Conservation (phyloP, 192 early-diverging fungal genomes). For the Spinellus fusiger region DNA sequence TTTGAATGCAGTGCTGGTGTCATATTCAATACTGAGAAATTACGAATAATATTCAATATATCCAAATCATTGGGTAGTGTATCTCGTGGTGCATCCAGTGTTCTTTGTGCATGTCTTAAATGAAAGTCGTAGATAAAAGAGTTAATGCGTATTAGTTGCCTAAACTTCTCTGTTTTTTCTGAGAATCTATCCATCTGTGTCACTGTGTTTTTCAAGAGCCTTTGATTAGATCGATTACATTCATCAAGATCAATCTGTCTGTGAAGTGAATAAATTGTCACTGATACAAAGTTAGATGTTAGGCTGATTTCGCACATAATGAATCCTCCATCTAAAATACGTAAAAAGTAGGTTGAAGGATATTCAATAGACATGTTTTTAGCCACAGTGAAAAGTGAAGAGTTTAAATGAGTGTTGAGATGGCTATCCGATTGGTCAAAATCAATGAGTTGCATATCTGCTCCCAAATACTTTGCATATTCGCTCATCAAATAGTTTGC, state of each 20-base stretch:
- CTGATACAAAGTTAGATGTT: slow-evolving; percentile 47
- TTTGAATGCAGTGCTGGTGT: slow-evolving; percentile 37
- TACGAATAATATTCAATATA: slow-evolving; percentile 35
- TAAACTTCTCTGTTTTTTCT: slow-evolving; percentile 47
- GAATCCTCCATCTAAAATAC: slow-evolving; percentile 49
- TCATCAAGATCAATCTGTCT: slow-evolving; percentile 37
- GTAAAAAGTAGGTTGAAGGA: slow-evolving; percentile 45
- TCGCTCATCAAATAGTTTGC: slow-evolving; percentile 38
- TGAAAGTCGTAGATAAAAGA: slow-evolving; percentile 60
- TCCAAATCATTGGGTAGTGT: slow-evolving; percentile 34
- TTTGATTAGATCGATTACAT: slow-evolving; percentile 4
- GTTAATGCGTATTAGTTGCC: slow-evolving; percentile 49
- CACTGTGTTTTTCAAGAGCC: slow-evolving; percentile 15
- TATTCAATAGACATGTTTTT: slow-evolving; percentile 28
- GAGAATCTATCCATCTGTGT: slow-evolving; percentile 41
- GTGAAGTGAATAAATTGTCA: slow-evolving; percentile 49
- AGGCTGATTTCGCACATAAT: slow-evolving; percentile 53
- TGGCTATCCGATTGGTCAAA: slow-evolving; percentile 34
- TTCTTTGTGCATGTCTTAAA: slow-evolving; percentile 40
- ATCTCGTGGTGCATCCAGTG: slow-evolving; percentile 15
- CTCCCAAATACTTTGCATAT: slow-evolving; percentile 42
- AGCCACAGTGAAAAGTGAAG: slow-evolving; percentile 34
- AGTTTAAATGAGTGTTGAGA: slow-evolving; percentile 25
- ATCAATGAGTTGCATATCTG: slow-evolving; percentile 51
- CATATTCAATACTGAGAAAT: slow-evolving; percentile 36